phyloP scores from a whole-genome alignment of 2,329 filamentous ascomycete species.

The Talaromyces marneffei region DNA sequence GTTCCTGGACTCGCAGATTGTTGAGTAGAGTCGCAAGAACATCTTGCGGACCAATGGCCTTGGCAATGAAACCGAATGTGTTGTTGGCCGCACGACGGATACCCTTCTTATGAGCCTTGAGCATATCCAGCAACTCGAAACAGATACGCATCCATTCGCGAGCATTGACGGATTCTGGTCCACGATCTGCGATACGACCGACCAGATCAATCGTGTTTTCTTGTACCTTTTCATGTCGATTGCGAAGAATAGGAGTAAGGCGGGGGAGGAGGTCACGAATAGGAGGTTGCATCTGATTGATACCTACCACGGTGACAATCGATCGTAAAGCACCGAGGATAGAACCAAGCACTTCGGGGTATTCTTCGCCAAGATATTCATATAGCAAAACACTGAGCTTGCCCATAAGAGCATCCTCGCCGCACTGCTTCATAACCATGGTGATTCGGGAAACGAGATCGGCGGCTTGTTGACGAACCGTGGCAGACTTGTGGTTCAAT shows the following conservation, averaged over 20 bases:
- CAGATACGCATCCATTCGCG: slow-evolving; percentile 99
- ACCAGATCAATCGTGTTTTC: slow-evolving; percentile 98
- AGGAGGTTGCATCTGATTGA: slow-evolving; percentile 95
- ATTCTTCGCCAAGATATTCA: slow-evolving; percentile 97
- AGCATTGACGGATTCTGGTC: slow-evolving; percentile 91
- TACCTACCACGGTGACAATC: slow-evolving; percentile 96
- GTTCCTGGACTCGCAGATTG: slow-evolving; percentile 94
- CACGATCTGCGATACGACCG: slow-evolving; percentile 93
- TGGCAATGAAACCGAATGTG: slow-evolving; percentile 98
- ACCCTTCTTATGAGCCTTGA: slow-evolving; percentile 99
- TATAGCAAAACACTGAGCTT: slow-evolving; percentile 93
- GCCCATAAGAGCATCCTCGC: slow-evolving; percentile 90
- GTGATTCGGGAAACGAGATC: slow-evolving; percentile 95
- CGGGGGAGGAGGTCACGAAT: slow-evolving; percentile 94
- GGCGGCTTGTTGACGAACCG: slow-evolving; percentile 92
- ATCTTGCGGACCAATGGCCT: slow-evolving; percentile 96
- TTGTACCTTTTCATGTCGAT: slow-evolving; percentile 97
- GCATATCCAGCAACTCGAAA: slow-evolving; percentile 97
- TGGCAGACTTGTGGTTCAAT: slow-evolving; percentile 95
- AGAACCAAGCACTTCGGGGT: slow-evolving; percentile 93
- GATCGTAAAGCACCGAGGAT: slow-evolving; percentile 91
- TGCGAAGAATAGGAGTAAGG: slow-evolving; percentile 94
- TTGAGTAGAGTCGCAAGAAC: slow-evolving; percentile 92
- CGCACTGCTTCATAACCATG: slow-evolving; percentile 98
- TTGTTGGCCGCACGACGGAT: slow-evolving; percentile 98